A percentile compares a stretch with the other conserved stretches of the same genome.
These are phyloP conservation scores for Trypanosoma lewisi DNA, from an alignment of 208 protist genomes.

Conservation along the genomic window DNA sequence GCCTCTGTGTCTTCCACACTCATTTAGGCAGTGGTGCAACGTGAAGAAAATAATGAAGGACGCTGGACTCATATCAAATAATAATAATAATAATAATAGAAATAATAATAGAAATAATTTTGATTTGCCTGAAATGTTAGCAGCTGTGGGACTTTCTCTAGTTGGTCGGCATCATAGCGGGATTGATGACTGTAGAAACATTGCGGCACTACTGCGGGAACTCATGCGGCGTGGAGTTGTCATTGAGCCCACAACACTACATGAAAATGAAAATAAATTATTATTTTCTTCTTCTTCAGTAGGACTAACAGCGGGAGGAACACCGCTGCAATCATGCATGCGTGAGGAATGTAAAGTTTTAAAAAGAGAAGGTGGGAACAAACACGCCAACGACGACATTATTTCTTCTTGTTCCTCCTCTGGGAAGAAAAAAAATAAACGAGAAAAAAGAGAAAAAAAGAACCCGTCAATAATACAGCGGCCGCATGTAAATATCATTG, in stretches of 20 bases:
- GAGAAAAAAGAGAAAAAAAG: not conserved
- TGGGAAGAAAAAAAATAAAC: not conserved
- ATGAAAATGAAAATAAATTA: not conserved
- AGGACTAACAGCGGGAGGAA: no score
- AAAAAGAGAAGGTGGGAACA: no score
- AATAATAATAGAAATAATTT: not conserved
- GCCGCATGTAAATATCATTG: conserved; percentile 9
- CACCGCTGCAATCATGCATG: no score
- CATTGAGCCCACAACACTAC: conserved; percentile 36
- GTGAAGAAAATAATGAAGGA: conserved; percentile 80
- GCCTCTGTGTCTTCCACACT: no score
- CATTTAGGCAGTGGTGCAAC: conserved; percentile 86
- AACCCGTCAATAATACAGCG: conserved; percentile 1
- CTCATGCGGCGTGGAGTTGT: conserved; percentile 46
- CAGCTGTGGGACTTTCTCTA: conserved; percentile 49
- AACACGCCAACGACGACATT: not conserved
- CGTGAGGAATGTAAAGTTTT: no score
- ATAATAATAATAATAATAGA: no score
- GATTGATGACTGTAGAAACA: conserved; percentile 94
- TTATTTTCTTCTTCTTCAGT: not conserved
- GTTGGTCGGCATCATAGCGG: conserved; percentile 90
- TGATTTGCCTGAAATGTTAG: conserved; percentile 78
- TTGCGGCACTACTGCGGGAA: conserved; percentile 61
- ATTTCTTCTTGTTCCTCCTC: no score
- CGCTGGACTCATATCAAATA: not conserved